Evolutionary conservation across 495 filamentous ascomycete species (phyloP).

Genomic region (Podospora pseudocomata): DNA sequence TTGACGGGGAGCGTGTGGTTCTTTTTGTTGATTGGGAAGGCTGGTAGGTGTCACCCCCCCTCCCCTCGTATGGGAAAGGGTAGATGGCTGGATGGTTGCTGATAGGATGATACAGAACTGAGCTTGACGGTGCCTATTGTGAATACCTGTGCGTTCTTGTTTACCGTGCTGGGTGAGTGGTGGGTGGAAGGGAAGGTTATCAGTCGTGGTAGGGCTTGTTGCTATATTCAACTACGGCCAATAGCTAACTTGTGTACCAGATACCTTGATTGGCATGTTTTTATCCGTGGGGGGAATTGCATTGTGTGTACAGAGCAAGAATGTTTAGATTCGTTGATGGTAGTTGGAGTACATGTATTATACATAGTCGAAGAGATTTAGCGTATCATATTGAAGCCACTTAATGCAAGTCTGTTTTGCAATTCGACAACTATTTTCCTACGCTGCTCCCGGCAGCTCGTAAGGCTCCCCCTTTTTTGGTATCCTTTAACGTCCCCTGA

Average conservation of each 20-base stretch:
- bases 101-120: conserved; percentile 56
- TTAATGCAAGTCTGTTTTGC: neutral
- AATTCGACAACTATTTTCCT: neutral
- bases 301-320: conserved; percentile 22
- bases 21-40: conserved; percentile 88
- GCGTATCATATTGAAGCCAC: neutral
- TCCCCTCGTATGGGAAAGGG: neutral
- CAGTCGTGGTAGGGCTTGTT: conserved; percentile 54
- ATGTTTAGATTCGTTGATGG: neutral
- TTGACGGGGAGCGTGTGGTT: conserved; percentile 97
- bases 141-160: conserved; percentile 90
- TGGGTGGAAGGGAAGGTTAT: conserved; percentile 89
- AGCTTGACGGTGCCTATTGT: conserved; percentile 92
- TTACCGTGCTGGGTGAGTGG: conserved; percentile 94
- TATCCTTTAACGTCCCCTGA: neutral
- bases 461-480: neutral
- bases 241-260: conserved; percentile 12
- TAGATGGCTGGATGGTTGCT: neutral
- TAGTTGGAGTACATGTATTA: neutral
- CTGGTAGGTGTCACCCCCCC: conserved; percentile 56
- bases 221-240: neutral
- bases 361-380: neutral
- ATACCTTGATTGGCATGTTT: conserved; percentile 16
- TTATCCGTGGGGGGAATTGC: conserved; percentile 18
- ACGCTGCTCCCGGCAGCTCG: neutral